Evolutionary conservation across 139 green algal genomes (phyloP).

Genomic region (Haematococcus lacustris): DNA sequence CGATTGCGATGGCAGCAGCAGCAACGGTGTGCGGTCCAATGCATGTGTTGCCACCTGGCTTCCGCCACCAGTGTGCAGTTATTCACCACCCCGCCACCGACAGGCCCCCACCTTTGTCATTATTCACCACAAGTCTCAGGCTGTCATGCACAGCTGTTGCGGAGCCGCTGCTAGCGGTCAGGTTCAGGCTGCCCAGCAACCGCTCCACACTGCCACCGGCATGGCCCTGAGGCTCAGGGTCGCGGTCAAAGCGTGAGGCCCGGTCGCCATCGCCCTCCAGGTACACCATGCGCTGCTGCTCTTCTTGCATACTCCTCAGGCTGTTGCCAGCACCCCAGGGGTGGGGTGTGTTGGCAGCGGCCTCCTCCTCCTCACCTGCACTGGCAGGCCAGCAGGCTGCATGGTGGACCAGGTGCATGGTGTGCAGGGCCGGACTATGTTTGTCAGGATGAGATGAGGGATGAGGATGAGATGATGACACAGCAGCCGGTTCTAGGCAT

Average conservation of each 20-base stretch:
- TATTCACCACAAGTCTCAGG: slow-evolving; percentile 15
- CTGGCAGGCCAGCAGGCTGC: too few relatives aligned
- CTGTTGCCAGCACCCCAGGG: neutral
- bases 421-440: too few relatives aligned
- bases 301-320: neutral
- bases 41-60: too few relatives aligned
- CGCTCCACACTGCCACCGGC: neutral
- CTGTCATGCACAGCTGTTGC: too few relatives aligned
- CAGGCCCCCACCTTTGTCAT: slow-evolving; percentile 5
- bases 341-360: too few relatives aligned
- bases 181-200: neutral
- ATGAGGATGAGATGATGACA: too few relatives aligned
- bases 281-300: neutral
- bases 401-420: too few relatives aligned
- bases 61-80: neutral
- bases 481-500: too few relatives aligned
- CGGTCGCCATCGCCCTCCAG: neutral
- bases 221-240: neutral
- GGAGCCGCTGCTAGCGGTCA: neutral
- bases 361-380: too few relatives aligned
- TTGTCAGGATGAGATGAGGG: too few relatives aligned
- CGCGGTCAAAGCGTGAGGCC: neutral
- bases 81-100: neutral
- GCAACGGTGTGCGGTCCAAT: neutral
- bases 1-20: neutral